These are phyloP conservation scores for Termitomyces heimii DNA, from an alignment of 768 basidiomycete genomes.

Conservation along the genomic window DNA sequence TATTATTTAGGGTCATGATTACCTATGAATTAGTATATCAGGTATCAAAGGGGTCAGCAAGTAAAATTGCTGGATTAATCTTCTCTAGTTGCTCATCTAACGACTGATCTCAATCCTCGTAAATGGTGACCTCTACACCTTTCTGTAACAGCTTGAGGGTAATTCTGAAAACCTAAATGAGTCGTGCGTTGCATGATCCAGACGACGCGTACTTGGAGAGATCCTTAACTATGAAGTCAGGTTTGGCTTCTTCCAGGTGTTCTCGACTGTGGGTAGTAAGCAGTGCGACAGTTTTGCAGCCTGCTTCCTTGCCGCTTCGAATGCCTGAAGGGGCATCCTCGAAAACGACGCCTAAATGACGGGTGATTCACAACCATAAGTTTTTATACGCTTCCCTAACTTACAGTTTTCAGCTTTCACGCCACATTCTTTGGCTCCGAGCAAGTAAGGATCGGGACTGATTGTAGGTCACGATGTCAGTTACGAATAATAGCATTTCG, in stretches of 20 bases:
- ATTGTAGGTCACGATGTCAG: not conserved
- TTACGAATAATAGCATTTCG: not conserved
- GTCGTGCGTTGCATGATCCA: not conserved
- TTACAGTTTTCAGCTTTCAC: conserved; percentile 58
- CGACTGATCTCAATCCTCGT: conserved; percentile 18
- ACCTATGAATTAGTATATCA: not conserved
- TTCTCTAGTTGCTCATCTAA: not conserved
- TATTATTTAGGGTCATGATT: not conserved
- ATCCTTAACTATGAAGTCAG: conserved; percentile 69
- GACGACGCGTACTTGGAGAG: conserved; percentile 51
- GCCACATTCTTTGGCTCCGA: conserved; percentile 70
- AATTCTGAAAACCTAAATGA: conserved; percentile 19
- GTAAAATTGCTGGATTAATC: not conserved
- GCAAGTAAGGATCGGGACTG: conserved; percentile 87
- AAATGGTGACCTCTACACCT: conserved; percentile 43
- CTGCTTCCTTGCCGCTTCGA: conserved; percentile 71
- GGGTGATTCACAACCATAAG: conserved; percentile 1
- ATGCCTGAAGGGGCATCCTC: conserved; percentile 91
- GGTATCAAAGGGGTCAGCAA: not conserved
- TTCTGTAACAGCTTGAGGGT: conserved; percentile 26
- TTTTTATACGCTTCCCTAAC: conserved; percentile 8
- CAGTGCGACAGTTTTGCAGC: conserved; percentile 79
- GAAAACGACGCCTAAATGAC: conserved; percentile 64
- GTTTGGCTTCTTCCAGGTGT: conserved; percentile 55
- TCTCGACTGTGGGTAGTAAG: conserved; percentile 74